Evolutionary conservation across 1,284 basidiomycete species (phyloP), one percentile per base, ranked within the genome.

Genomic region (Tilletia indica): DNA sequence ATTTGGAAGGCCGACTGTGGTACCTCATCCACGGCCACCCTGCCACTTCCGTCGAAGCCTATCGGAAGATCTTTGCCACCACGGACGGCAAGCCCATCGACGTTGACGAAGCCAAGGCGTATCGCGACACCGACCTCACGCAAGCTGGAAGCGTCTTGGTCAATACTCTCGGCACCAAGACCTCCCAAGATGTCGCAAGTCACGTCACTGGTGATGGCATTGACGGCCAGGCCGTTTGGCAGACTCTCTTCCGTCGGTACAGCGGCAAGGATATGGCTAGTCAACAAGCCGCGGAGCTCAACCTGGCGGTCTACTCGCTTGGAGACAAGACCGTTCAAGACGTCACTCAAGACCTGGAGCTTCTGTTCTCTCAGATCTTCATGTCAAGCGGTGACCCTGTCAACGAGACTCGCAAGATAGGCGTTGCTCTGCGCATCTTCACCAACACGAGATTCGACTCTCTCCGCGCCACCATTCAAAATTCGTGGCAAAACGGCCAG

Each of bases 11-110:
- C 4, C 49, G 49, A 19, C 49, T 54, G 19, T 54, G 49, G 49
- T 54, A 54, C 49, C 21, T 54, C 5, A 54, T 54, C 19, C 21
- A 54, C 49, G 49, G 21, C 21, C 49, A 54, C 49, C 19, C 49
- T 16, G 14, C 49, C 19, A 54, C 49, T 16, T n/a, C 19, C 6
- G 49, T 54, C 5, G 49, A 54, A 19, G 14, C 49, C 19, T 54
- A 54, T 25, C 49, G 49, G 49, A 5, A 4, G 4, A 54, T 54
- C 16, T 54, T 54, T 25, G 14, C 49, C 49, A 54, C 14, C 19
- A 54, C 16, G 49, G 49, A 54, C 49, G 49, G 21, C 49, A 54
- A 54, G 49, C 49, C 21, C 49, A 54, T 25, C 14, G 49, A 54
- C n/a, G 6, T 5, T 16, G 49, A 16, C 4, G 49, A 54, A 19